These are phyloP conservation scores for Ambrosia hybrid DNA, from an alignment of 140 eudicot genomes.

Conservation along the genomic window DNA sequence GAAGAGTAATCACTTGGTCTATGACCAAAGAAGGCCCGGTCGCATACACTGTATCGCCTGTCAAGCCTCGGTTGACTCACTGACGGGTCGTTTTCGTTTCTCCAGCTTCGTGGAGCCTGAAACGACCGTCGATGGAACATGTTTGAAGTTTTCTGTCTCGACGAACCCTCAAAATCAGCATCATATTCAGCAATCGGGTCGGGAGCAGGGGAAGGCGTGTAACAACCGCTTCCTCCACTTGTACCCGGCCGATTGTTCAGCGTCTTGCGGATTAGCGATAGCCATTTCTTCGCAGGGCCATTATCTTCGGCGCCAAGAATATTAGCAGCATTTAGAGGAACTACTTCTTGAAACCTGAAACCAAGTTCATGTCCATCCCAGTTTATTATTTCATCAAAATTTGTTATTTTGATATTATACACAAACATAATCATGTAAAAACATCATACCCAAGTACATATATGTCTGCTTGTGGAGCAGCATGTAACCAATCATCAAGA, in stretches of 20 bases:
- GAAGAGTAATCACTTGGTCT: slow-evolving; percentile 67
- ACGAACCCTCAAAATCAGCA: slow-evolving; percentile 94
- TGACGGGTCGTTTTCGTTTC: slow-evolving; percentile 57
- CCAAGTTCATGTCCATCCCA: background rate
- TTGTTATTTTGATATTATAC: background rate
- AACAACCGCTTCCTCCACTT: slow-evolving; percentile 58
- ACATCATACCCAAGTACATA: slow-evolving; percentile 85
- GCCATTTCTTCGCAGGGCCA: slow-evolving; percentile 94
- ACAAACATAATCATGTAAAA: background rate
- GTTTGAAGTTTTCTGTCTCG: slow-evolving; percentile 44
- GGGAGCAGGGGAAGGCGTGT: slow-evolving; percentile 83
- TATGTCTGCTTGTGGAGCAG: slow-evolving; percentile 91
- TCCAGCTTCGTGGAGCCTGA: slow-evolving; percentile 84
- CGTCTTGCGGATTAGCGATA: slow-evolving; percentile 65
- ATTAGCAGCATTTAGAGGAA: slow-evolving; percentile 90
- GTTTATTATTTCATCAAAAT: background rate
- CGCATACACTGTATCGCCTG: slow-evolving; percentile 86
- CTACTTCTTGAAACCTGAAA: slow-evolving; percentile 82
- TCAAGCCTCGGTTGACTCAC: slow-evolving; percentile 71
- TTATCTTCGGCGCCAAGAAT: slow-evolving; percentile 88
- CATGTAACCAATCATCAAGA: slow-evolving; percentile 86
- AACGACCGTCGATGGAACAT: slow-evolving; percentile 72
- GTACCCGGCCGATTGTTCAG: slow-evolving; percentile 75
- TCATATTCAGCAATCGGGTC: slow-evolving; percentile 64
- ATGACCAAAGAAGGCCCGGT: slow-evolving; percentile 79